phyloP scores from a whole-genome alignment of 2,329 filamentous ascomycete genomes.

The Lachnellula suecica region DNA sequence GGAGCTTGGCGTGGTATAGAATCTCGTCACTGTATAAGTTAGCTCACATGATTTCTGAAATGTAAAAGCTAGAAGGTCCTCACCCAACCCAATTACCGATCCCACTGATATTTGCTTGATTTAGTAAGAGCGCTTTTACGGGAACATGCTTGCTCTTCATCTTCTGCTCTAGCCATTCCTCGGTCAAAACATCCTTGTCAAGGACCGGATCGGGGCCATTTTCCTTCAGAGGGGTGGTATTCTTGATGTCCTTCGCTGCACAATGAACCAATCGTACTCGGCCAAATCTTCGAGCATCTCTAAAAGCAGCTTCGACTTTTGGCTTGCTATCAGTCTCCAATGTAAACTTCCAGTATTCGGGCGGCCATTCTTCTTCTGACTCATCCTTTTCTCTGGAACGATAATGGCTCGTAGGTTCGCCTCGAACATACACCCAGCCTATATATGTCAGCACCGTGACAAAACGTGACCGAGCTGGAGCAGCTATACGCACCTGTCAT shows the following conservation, averaged over 20 bases:
- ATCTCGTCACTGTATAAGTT: conserved; percentile 68
- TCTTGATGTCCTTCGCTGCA: conserved; percentile 71
- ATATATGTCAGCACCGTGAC: conserved; percentile 12
- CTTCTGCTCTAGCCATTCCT: conserved; percentile 70
- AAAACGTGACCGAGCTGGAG: not conserved
- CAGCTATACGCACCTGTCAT: conserved; percentile 53
- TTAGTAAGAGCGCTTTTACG: conserved; percentile 83
- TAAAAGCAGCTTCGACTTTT: conserved; percentile 69
- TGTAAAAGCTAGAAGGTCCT: conserved; percentile 26
- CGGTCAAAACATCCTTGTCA: conserved; percentile 74
- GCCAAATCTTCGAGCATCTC: conserved; percentile 77
- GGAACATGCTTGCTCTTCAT: conserved; percentile 77
- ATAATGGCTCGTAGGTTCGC: conserved; percentile 78
- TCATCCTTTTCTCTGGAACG: conserved; percentile 56
- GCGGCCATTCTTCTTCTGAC: conserved; percentile 77
- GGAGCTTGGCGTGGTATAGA: conserved; percentile 82
- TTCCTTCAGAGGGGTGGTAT: conserved; percentile 76
- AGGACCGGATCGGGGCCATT: conserved; percentile 93
- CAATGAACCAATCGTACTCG: conserved; percentile 83
- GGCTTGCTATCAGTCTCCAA: conserved; percentile 60
- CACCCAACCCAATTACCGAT: conserved; percentile 95
- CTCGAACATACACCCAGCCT: conserved; percentile 85
- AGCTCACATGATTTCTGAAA: conserved; percentile 2
- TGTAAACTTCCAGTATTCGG: conserved; percentile 85
- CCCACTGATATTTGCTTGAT: conserved; percentile 86